Evolutionary conservation across 208 protist species (phyloP).

Genomic region (Leishmania amazonensis): DNA sequence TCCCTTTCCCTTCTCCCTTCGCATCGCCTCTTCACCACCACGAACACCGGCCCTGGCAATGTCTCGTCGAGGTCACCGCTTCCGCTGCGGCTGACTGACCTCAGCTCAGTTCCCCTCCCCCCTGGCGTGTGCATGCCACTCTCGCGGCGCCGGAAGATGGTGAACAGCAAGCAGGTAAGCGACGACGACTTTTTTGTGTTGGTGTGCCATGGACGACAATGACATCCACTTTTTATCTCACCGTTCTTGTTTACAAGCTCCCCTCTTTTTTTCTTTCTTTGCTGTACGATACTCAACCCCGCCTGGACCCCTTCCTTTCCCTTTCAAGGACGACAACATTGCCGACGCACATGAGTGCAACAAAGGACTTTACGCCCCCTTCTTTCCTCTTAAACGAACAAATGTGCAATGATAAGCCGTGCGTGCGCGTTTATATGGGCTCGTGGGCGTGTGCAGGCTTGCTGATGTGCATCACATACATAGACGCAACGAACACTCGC

Average conservation of each 20-base stretch:
- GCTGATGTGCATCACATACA: not conserved
- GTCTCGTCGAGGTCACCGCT: not conserved
- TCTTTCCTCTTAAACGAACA: not conserved
- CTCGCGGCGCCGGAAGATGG: not conserved
- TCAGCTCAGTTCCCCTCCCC: not conserved
- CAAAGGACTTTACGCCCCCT: conserved; percentile 1
- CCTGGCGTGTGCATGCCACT: not conserved
- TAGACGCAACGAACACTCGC: not conserved
- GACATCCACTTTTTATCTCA: conserved; percentile 1
- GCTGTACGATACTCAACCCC: not conserved
- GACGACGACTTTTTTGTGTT: not conserved
- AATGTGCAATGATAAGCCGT: not conserved
- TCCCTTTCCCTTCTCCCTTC: not conserved
- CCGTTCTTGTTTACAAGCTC: conserved; percentile 9
- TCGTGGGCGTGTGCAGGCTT: conserved; percentile 1
- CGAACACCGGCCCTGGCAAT: not conserved
- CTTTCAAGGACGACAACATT: not conserved
- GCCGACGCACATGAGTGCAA: not conserved
- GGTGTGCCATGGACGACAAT: not conserved
- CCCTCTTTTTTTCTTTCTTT: conserved; percentile 5
- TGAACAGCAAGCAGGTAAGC: not conserved
- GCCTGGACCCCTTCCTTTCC: not conserved
- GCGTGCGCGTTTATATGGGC: conserved; percentile 1
- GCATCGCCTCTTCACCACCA: not conserved
- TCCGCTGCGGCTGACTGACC: not conserved